These are phyloP conservation scores for Mycena rosella DNA, from an alignment of 768 basidiomycete genomes.

Conservation along the genomic window DNA sequence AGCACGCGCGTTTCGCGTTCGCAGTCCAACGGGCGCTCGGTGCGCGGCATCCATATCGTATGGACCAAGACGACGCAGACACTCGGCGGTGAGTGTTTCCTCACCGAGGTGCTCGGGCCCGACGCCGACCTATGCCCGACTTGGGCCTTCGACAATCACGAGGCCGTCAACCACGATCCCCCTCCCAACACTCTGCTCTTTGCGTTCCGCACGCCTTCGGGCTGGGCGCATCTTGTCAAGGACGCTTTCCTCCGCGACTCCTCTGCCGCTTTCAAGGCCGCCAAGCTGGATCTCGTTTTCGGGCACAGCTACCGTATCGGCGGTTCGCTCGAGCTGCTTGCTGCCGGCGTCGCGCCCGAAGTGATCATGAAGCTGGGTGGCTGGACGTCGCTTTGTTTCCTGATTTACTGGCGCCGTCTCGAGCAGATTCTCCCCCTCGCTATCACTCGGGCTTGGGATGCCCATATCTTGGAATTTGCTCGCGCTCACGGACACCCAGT, in stretches of 20 bases:
- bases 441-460: conserved; percentile 4
- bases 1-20: not conserved
- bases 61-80: conserved; percentile 3
- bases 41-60: not conserved
- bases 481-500: not conserved
- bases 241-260: no score
- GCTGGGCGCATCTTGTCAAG: no score
- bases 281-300: not conserved
- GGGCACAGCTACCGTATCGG: conserved; percentile 23
- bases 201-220: no score
- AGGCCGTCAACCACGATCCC: not conserved
- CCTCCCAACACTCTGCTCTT: no score
- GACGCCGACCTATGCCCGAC: conserved; percentile 2
- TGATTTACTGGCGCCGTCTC: no score
- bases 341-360: conserved; percentile 2
- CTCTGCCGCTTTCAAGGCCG: no score
- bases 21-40: not conserved
- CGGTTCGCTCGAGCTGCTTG: conserved; percentile 2
- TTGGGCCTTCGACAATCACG: not conserved
- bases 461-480: not conserved
- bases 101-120: no score
- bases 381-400: no score
- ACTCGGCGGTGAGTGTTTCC: not conserved
- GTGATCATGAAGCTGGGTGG: no score
- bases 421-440: no score